Evolutionary conservation across 2,329 filamentous ascomycete genomes (phyloP), one percentile per base, ranked within the genome.

Genomic region (Septoria petroselini): DNA sequence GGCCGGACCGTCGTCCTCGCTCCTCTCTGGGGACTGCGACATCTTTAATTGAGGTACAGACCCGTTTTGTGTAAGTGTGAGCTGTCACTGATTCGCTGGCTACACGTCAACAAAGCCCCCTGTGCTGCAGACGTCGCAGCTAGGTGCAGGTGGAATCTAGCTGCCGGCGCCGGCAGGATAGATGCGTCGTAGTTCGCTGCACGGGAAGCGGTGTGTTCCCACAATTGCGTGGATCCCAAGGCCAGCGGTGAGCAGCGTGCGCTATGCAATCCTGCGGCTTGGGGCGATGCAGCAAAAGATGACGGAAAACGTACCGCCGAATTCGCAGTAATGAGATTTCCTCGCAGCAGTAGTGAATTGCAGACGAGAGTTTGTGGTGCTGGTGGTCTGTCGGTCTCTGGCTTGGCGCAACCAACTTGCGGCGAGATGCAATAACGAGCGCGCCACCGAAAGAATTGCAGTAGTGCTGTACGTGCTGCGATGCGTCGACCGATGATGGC

Each of bases 11-110:
- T 95, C 91, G 80, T 90, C 87, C 78, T 94, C 87, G 79, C 94
- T 82, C 68, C 76, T 75, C 68, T 85, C 89, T 79, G 90, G 88
- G 67, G 73, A 90, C 82, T 89, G 87, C 79, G 91, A 95, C 91
- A 96, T 86, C 76, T 80, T 83, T 78, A 93, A 89, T 88, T 39
- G 53, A 48, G 45, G 47, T 53, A 48, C 52, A 54, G 53, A 56
- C 41, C 48, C 54, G 58, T 54, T 59, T 47, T 51, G 45, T 44
- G 56, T 54, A 39, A 45, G 54, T 44, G 50, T 65, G 61, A 60
- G 62, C 60, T 63, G 62, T 63, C 60, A 63, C 46, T 59, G 61
- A 63, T 63, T 64, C 62, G 62, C 55, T 62, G 61, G 55, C 59
- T 42, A 58, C 58, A 60, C 58, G 58, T 60, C 58, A 59, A 55